A percentile compares a stretch with the other conserved stretches of the same genome.
These are phyloP conservation scores for Thelonectria rubi DNA, from an alignment of 2,329 filamentous ascomycete genomes.

Conservation along the genomic window DNA sequence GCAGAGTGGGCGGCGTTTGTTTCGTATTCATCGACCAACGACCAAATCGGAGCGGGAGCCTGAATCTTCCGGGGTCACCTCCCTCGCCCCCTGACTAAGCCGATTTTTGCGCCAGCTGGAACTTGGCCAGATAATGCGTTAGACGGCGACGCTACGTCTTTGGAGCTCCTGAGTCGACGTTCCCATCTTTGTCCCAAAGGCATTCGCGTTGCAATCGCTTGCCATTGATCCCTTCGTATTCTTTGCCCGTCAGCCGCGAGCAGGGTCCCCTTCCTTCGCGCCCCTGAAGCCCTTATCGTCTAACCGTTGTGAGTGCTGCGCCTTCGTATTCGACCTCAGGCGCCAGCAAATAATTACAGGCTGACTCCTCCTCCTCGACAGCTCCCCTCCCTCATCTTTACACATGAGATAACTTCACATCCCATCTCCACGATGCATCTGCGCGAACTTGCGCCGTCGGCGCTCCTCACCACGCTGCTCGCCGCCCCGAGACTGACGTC, in stretches of 20 bases:
- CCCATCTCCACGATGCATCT: conserved; percentile 53
- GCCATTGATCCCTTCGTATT: neutral
- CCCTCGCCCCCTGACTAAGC: conserved; percentile 39
- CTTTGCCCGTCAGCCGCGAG: neutral
- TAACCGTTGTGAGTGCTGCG: conserved; percentile 24
- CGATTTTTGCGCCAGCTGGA: conserved; percentile 22
- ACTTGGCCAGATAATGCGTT: conserved; percentile 40
- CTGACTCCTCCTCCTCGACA: conserved; percentile 31
- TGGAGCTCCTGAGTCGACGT: conserved; percentile 38
- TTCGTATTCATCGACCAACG: conserved; percentile 4
- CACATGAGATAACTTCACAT: conserved; percentile 42
- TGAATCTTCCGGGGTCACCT: conserved; percentile 27
- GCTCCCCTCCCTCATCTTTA: conserved; percentile 29
- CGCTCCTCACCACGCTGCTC: conserved; percentile 61
- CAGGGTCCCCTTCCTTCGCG: conserved; percentile 14
- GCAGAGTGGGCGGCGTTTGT: conserved; percentile 5
- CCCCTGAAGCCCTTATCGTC: conserved; percentile 5
- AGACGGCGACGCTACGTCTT: conserved; percentile 19
- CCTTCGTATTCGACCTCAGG: conserved; percentile 33
- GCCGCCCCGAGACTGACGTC: conserved; percentile 63
- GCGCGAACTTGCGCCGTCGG: conserved; percentile 57
- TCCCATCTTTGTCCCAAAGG: conserved; percentile 31
- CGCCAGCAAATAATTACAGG: conserved; percentile 9
- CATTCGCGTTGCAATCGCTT: conserved; percentile 20
- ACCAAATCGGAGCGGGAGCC: conserved; percentile 15